Conservation (phyloP, 192 early-diverging fungal genomes). For the Entomortierella lignicola region DNA sequence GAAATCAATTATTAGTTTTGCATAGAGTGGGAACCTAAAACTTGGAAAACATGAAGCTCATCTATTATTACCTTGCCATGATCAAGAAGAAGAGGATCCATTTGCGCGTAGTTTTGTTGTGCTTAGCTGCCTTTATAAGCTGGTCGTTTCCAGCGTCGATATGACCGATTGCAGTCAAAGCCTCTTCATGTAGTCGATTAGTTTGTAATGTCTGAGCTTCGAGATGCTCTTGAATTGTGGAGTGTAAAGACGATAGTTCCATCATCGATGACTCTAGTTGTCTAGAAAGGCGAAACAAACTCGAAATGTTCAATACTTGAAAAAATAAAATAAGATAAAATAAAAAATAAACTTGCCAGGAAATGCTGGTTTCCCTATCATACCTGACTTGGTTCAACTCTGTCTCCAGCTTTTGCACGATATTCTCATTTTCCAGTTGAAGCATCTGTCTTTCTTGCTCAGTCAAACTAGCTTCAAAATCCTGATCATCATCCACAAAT, state of each 20-base stretch:
- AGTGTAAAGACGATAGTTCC: conserved; percentile 79
- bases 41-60: not conserved
- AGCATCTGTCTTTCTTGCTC: conserved; percentile 71
- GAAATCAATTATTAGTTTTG: no score
- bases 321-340: no score
- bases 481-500: conserved; percentile 54
- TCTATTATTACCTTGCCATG: conserved; percentile 54
- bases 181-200: conserved; percentile 76
- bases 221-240: conserved; percentile 77
- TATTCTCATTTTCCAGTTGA: conserved; percentile 73
- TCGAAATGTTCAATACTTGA: no score
- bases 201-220: conserved; percentile 79
- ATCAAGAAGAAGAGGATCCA: conserved; percentile 80
- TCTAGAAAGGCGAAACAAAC: conserved; percentile 14
- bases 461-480: conserved; percentile 59
- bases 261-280: conserved; percentile 74
- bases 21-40: not conserved
- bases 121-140: conserved; percentile 70
- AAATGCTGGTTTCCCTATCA: not conserved
- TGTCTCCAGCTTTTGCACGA: conserved; percentile 77
- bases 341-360: no score
- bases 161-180: conserved; percentile 70
- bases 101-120: conserved; percentile 75
- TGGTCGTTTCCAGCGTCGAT: conserved; percentile 77
- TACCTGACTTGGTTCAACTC: conserved; percentile 74